Evolutionary conservation across 2,329 filamentous ascomycete species (phyloP).

Genomic region (Fusarium buharicum): DNA sequence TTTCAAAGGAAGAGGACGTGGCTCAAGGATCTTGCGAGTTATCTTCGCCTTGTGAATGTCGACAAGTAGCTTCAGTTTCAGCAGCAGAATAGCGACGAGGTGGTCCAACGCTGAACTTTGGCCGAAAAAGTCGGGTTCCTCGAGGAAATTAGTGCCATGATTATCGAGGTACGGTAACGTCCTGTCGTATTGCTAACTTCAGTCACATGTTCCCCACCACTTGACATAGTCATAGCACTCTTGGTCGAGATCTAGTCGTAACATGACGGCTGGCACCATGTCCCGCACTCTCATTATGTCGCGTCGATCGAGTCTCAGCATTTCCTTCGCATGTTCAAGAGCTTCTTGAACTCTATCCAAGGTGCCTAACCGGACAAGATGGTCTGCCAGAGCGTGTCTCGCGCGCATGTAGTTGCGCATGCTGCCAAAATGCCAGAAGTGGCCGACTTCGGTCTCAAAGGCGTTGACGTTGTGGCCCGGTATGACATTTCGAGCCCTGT

Average conservation of each 20-base stretch:
- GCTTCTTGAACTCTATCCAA: conserved; percentile 48
- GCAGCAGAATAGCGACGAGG: conserved; percentile 1
- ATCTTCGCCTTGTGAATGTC: conserved; percentile 15
- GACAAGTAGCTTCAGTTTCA: conserved; percentile 20
- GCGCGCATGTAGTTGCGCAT: neutral
- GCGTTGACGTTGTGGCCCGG: neutral
- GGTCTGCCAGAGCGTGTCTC: neutral
- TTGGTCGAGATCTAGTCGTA: conserved; percentile 49
- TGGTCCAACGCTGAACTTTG: neutral
- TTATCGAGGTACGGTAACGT: conserved; percentile 45
- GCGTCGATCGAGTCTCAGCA: conserved; percentile 43
- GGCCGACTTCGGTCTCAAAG: neutral
- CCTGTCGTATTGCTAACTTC: conserved; percentile 50
- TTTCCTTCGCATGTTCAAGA: conserved; percentile 52
- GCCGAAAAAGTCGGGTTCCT: conserved; percentile 33
- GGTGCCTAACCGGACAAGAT: conserved; percentile 37
- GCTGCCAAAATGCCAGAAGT: neutral
- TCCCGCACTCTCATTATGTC: conserved; percentile 40
- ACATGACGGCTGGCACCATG: conserved; percentile 40
- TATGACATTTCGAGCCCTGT: neutral
- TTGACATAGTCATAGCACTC: conserved; percentile 60
- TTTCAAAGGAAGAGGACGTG: neutral
- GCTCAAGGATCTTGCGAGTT: conserved; percentile 3
- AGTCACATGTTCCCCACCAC: conserved; percentile 52
- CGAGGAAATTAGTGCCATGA: conserved; percentile 54